Conservation (phyloP, 139 green algal species). For the Coelastrella sp. region DNA sequence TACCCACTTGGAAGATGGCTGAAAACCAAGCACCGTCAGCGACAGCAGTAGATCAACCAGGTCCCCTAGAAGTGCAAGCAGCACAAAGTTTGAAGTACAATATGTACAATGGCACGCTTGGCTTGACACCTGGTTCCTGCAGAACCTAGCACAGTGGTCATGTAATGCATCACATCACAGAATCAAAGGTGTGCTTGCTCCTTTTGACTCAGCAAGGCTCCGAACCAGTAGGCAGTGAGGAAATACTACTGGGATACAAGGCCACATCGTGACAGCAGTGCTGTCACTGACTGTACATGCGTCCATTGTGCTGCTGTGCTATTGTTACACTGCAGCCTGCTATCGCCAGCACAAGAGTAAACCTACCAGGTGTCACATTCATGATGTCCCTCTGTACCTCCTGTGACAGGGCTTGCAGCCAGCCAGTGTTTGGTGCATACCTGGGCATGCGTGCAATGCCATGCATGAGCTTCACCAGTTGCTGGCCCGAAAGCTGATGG, state of each 20-base stretch:
- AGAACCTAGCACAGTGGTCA: too few species aligned
- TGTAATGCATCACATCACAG: too few species aligned
- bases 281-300: too few species aligned
- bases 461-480: conserved; percentile 41
- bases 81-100: neutral
- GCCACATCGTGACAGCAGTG: neutral
- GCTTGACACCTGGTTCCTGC: too few species aligned
- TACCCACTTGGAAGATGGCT: conserved; percentile 1
- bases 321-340: neutral
- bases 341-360: neutral
- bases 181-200: too few species aligned
- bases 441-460: conserved; percentile 44
- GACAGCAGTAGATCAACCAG: conserved; percentile 41
- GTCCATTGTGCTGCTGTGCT: too few species aligned
- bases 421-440: conserved; percentile 39
- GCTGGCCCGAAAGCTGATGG: neutral
- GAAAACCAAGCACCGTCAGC: neutral
- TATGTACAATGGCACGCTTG: neutral
- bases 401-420: neutral
- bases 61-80: conserved; percentile 12
- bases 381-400: neutral
- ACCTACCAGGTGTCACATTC: conserved; percentile 11
- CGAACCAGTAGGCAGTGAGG: too few species aligned
- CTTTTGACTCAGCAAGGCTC: too few species aligned
- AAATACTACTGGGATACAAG: too few species aligned